Evolutionary conservation across 345 rosid genomes (phyloP), one percentile per base, ranked within the genome.

Genomic region (Cardamine resedifolia): DNA sequence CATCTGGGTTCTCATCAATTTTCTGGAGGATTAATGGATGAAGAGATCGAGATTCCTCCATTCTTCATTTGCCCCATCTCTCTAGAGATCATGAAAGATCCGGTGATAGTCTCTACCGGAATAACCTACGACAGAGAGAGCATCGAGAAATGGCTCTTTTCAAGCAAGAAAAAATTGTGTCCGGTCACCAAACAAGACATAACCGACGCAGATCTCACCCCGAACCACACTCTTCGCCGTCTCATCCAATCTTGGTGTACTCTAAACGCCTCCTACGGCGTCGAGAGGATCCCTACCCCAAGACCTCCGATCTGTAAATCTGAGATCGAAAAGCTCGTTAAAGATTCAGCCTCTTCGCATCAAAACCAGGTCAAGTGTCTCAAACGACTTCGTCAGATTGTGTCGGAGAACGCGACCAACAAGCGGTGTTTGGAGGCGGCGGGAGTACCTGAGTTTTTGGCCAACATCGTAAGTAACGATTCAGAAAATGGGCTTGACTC

Each of bases 171-270:
- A 56, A 76, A 57, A 11, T 77, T 82, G 1, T 90, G 96, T 68
- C 92, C 96, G 1, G 83, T 89, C 34, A 89, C 98, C 7, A 94
- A 88, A 70, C 96, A 84, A 62, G 79, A 68, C 57, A 66, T 94
- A 44, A 16, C 77, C 4, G 84, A 80, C 34, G 64, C 77, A 18
- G 98, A 92, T 4, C 79, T 91, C 9, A 93, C 96, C 0, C 98
- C 98, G 2, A 93, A 93, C 79, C 90, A 89, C 73, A 94, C 95
- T 44, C 85, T 94, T 20, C 90, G 94, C 7, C 86, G 98, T 11
- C 76, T 94, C 43, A 84, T 94, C 58, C 98, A 94, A 72, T 85
- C 97, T 12, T 94, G 98, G 98, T 94, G 98, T 71, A 88, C 85
- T 7, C 68, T 94, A 50, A 89, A 94, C 38, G 96, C 96, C 26